phyloP scores from a whole-genome alignment of 768 basidiomycete genomes.

The Neoboletus magnificus region DNA sequence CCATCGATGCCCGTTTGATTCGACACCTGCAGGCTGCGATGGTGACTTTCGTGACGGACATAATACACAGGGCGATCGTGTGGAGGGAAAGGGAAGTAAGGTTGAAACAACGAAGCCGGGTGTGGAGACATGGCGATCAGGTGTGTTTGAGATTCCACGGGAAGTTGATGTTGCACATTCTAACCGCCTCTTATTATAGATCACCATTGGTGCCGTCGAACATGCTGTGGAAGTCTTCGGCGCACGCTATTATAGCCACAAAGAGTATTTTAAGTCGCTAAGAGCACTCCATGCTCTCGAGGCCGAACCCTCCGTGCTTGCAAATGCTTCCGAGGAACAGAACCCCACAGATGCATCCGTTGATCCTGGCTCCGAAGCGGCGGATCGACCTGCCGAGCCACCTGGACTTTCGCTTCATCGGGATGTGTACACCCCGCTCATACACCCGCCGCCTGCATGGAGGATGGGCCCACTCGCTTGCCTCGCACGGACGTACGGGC shows the following conservation, averaged over 20 bases:
- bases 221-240: conserved; percentile 51
- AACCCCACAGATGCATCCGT: neutral
- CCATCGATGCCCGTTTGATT: conserved; percentile 51
- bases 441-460: conserved; percentile 29
- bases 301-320: neutral
- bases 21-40: conserved; percentile 43
- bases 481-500: conserved; percentile 24
- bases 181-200: conserved; percentile 31
- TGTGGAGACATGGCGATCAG: conserved; percentile 50
- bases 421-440: conserved; percentile 35
- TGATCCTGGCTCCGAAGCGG: conserved; percentile 3
- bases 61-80: conserved; percentile 50
- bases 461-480: conserved; percentile 8
- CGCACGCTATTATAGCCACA: conserved; percentile 34
- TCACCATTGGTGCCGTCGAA: conserved; percentile 42
- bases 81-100: conserved; percentile 56
- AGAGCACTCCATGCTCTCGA: conserved; percentile 12
- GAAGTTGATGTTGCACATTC: neutral
- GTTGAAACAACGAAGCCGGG: conserved; percentile 57
- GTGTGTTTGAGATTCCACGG: conserved; percentile 25
- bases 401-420: conserved; percentile 24
- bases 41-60: conserved; percentile 48
- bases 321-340: conserved; percentile 15
- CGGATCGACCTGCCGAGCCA: neutral
- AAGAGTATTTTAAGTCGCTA: conserved; percentile 40